A percentile compares a stretch with the other conserved stretches of the same genome.
Evolutionary conservation across 1,284 basidiomycete species (phyloP).

Genomic region (Pulveroboletus sp.): DNA sequence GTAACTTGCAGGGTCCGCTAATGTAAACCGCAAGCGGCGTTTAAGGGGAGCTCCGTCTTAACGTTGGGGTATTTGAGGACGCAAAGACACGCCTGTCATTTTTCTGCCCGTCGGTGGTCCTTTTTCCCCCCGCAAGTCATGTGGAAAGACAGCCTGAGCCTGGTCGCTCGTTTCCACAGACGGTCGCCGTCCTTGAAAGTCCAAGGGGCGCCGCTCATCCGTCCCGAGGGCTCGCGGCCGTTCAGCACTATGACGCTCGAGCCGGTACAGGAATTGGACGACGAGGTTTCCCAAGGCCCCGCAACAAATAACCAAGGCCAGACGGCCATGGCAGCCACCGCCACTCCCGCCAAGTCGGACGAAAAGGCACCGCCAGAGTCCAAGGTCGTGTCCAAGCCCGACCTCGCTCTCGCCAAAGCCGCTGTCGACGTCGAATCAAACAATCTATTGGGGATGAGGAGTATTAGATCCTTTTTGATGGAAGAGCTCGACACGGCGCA

Average conservation of each 20-base stretch:
- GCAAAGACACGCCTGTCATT: background rate
- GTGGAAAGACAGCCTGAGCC: constrained; percentile 19
- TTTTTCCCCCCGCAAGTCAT: background rate
- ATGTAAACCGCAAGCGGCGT: too few species aligned
- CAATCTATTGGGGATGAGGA: constrained; percentile 8
- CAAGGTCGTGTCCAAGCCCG: background rate
- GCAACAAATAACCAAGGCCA: background rate
- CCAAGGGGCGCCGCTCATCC: constrained; percentile 17
- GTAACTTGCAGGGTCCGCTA: too few species aligned
- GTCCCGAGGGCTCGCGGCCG: constrained; percentile 14
- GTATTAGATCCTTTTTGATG: constrained; percentile 35
- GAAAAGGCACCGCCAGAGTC: background rate
- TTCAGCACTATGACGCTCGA: constrained; percentile 14
- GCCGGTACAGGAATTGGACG: constrained; percentile 13
- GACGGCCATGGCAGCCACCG: constrained; percentile 1
- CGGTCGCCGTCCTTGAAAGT: constrained; percentile 20
- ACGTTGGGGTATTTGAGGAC: constrained; percentile 12
- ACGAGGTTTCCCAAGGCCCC: too few species aligned
- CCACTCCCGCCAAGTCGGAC: background rate
- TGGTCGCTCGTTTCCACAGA: constrained; percentile 19
- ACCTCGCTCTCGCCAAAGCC: background rate
- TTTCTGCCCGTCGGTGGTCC: background rate
- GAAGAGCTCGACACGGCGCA: constrained; percentile 63
- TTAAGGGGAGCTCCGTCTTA: constrained; percentile 1
- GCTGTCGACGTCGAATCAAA: constrained; percentile 16